Conservation (phyloP, 208 protist species). For the Herpetomonas samuelpessoai region DNA sequence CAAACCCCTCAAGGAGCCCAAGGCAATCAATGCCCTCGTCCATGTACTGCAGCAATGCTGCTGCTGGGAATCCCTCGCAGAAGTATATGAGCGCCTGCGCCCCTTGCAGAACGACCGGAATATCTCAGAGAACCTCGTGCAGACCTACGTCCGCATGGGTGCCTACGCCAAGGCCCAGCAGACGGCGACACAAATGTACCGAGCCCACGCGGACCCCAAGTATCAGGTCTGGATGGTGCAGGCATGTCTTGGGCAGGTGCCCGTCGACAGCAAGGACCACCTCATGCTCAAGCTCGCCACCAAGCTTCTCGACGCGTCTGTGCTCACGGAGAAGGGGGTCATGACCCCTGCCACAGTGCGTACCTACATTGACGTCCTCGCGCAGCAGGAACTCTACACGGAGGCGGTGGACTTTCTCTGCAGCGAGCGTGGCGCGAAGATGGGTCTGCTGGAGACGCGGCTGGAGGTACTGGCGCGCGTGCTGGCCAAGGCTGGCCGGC, state of each 20-base stretch:
- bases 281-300: conserved; percentile 70
- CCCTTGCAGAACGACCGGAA: conserved; percentile 50
- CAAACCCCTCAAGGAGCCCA: conserved; percentile 44
- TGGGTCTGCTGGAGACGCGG: conserved; percentile 72
- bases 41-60: conserved; percentile 71
- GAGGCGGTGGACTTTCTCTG: conserved; percentile 65
- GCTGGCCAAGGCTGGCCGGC: conserved; percentile 37
- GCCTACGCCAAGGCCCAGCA: conserved; percentile 66
- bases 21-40: conserved; percentile 61
- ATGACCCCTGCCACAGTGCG: conserved; percentile 55
- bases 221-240: conserved; percentile 87
- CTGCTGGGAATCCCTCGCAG: conserved; percentile 59
- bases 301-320: conserved; percentile 53
- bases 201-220: conserved; percentile 49
- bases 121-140: conserved; percentile 66
- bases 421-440: conserved; percentile 43
- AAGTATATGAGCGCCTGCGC: conserved; percentile 59
- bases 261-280: conserved; percentile 56
- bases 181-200: conserved; percentile 56
- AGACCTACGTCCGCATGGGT: conserved; percentile 80
- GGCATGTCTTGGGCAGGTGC: conserved; percentile 74
- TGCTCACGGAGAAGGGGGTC: conserved; percentile 64
- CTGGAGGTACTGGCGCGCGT: conserved; percentile 59
- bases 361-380: conserved; percentile 77
- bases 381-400: conserved; percentile 55